phyloP scores from a whole-genome alignment of 345 rosid species.

The Lenwebbia sp. region DNA sequence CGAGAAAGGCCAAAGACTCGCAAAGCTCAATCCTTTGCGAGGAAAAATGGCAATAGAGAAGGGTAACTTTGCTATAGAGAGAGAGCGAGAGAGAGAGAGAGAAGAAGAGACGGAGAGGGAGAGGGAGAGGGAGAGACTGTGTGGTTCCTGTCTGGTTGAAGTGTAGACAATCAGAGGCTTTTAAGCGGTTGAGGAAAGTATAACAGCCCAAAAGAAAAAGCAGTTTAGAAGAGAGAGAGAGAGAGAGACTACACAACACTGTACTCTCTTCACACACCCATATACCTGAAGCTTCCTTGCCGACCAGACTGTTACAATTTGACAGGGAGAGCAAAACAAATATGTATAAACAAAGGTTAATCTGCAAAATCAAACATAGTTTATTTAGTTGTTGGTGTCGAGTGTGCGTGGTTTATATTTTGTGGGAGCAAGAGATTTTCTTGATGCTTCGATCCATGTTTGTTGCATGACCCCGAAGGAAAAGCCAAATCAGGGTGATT shows the following conservation, averaged over 20 bases:
- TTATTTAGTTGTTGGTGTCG: neutral
- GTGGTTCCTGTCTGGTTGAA: neutral
- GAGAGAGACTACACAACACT: neutral
- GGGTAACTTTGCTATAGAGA: neutral
- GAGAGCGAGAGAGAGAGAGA: neutral
- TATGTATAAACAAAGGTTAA: neutral
- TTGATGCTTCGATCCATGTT: neutral
- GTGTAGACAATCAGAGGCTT: neutral
- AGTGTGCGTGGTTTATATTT: neutral
- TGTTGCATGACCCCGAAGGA: neutral
- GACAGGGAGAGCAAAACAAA: neutral
- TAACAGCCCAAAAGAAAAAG: neutral
- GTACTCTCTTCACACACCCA: neutral
- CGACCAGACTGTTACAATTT: constrained; percentile 11
- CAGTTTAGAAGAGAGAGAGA: neutral
- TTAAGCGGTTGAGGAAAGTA: neutral
- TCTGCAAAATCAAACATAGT: neutral
- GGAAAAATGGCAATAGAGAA: neutral
- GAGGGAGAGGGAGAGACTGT: neutral
- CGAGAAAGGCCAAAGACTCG: neutral
- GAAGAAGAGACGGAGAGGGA: neutral
- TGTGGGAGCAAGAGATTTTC: neutral
- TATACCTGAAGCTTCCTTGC: constrained; percentile 9
- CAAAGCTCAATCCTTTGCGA: neutral
- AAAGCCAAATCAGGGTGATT: neutral